Evolutionary conservation across 345 rosid genomes (phyloP).

Genomic region (Firmiana major): DNA sequence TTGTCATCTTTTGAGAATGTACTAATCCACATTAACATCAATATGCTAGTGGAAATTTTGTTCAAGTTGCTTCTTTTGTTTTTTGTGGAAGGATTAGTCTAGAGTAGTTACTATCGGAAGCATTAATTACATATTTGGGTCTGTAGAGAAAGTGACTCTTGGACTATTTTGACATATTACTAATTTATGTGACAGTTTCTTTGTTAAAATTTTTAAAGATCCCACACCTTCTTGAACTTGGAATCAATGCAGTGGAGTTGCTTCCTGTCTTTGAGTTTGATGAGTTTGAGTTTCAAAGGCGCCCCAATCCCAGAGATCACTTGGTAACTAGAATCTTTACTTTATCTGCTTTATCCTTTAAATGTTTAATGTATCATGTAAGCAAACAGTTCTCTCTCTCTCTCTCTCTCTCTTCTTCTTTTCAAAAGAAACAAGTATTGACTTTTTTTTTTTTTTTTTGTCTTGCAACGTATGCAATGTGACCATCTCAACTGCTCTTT

Average conservation of each 20-base stretch:
- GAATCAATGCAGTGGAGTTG: constrained; percentile 91
- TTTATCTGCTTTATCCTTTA: background rate
- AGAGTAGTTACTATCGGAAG: background rate
- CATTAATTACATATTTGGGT: background rate
- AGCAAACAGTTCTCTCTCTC: background rate
- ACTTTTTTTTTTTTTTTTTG: background rate
- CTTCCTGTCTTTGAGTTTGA: constrained; percentile 90
- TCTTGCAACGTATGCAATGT: background rate
- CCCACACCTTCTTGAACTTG: constrained; percentile 86
- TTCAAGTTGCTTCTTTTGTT: background rate
- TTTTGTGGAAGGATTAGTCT: background rate
- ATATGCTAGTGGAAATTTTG: background rate
- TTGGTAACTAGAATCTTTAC: constrained; percentile 44
- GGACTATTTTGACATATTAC: constrained; percentile 11
- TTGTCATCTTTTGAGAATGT: constrained; percentile 1
- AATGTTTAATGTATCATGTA: background rate
- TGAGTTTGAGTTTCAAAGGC: constrained; percentile 90
- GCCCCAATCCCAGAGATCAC: constrained; percentile 87
- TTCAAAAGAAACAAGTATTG: background rate
- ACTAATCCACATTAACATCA: background rate
- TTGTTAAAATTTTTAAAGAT: constrained; percentile 46
- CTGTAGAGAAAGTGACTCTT: background rate
- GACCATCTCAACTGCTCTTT: background rate
- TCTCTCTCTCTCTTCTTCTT: too few species aligned
- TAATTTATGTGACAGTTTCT: constrained; percentile 22